Percentiles rank a stretch among this genome's conserved stretches.
phyloP scores from a whole-genome alignment of 2,329 filamentous ascomycete genomes.

The Chalaropsis ovoidea region DNA sequence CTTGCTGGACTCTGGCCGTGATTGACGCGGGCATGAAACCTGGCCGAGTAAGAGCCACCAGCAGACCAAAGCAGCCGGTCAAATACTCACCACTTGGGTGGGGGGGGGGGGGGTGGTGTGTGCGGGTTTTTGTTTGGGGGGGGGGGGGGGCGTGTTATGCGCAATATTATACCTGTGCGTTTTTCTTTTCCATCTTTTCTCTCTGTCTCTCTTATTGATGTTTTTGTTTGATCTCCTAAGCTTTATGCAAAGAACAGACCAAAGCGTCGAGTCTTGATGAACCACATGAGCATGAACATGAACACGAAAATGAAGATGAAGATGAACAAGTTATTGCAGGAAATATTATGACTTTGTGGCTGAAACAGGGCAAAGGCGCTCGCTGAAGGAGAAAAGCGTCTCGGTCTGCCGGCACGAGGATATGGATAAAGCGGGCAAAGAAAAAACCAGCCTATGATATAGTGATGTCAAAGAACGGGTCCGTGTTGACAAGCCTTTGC shows the following conservation, averaged over 20 bases:
- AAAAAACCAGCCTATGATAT: not conserved
- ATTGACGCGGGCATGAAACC: constrained; percentile 4
- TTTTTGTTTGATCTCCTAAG: not conserved
- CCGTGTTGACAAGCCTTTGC: not conserved
- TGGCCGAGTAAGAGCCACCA: not conserved
- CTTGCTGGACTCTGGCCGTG: not conserved
- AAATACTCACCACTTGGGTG: not conserved
- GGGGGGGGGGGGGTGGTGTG: not conserved
- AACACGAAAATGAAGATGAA: not conserved
- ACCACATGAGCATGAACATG: not conserved
- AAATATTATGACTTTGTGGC: not conserved
- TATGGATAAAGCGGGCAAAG: not conserved
- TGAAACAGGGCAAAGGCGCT: not conserved
- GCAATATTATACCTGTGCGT: not conserved
- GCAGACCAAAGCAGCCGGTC: not conserved
- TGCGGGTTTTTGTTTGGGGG: not conserved
- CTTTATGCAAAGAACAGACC: constrained; percentile 8
- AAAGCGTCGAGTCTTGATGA: constrained; percentile 7
- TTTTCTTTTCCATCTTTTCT: not conserved
- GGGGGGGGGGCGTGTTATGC: not conserved
- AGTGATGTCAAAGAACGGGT: not conserved
- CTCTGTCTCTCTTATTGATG: not conserved
- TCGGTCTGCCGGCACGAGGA: no score
- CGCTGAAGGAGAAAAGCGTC: not conserved
- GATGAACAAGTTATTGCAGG: not conserved